Evolutionary conservation across 2,329 filamentous ascomycete genomes (phyloP).

Genomic region (Fusarium redolens): DNA sequence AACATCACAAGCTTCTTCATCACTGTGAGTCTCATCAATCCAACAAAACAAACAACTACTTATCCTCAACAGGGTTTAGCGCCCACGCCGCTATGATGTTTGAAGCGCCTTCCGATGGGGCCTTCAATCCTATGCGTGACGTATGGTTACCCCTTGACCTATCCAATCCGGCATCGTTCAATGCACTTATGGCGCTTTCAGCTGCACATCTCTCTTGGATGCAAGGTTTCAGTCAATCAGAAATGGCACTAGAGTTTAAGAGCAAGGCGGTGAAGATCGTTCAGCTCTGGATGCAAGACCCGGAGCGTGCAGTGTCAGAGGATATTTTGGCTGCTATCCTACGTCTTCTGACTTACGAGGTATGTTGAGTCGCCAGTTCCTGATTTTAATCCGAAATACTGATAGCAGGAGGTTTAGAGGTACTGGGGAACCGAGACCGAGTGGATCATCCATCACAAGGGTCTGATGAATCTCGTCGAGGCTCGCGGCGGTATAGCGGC

Average conservation of each 20-base stretch:
- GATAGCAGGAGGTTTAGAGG: not conserved
- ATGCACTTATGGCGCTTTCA: constrained; percentile 55
- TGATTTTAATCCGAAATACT: not conserved
- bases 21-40: not conserved
- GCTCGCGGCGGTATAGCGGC: not conserved
- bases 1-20: constrained; percentile 9
- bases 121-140: constrained; percentile 54
- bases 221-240: constrained; percentile 44
- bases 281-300: constrained; percentile 48
- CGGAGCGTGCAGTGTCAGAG: constrained; percentile 46
- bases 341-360: constrained; percentile 4
- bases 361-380: not conserved
- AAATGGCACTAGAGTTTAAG: constrained; percentile 49
- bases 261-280: constrained; percentile 51
- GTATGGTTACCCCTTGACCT: constrained; percentile 55
- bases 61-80: not conserved
- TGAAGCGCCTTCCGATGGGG: constrained; percentile 18
- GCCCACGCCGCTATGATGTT: constrained; percentile 49
- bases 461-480: not conserved
- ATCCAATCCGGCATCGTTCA: constrained; percentile 55
- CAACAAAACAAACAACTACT: not conserved
- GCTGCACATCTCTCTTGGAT: constrained; percentile 53
- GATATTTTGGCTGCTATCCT: constrained; percentile 31
- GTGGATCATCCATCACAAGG: constrained; percentile 11
- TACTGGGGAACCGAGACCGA: constrained; percentile 13